Evolutionary conservation across 1,284 basidiomycete genomes (phyloP), one percentile per base, ranked within the genome.

Genomic region (Cutaneotrichosporon cutaneum): DNA sequence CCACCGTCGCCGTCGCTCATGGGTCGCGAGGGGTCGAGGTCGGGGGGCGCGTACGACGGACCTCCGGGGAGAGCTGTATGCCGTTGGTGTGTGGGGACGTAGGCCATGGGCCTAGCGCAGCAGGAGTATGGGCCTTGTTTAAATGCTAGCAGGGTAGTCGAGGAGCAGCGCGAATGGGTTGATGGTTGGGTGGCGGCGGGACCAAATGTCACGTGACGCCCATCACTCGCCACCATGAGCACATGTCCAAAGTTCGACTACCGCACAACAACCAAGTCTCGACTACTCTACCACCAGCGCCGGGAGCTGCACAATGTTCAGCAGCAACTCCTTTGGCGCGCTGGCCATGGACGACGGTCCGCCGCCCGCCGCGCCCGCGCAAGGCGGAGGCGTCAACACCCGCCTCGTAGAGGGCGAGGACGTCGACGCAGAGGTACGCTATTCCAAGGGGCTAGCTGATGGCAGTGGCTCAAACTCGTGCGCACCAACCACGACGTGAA

Each of bases 401-500:
- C 55, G 59, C 44, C 61, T 68, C 14, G 48, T 69, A 16, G 74
- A 78, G 53, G 76, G 76, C 32, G 75, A 76, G 21, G 77, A 78
- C 47, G 54, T 72, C 1, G 77, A 78, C 54, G 71, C 68, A 4
- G 75, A 78, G 32, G 75, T 77, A 58, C 68, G 73, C 65, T 13
- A 16, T 26, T 13, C 11, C 9, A 13, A 14, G 26, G 6, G 18
- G 22, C 14, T 27, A 32, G 35, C 55, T 62, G 33, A 63, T 60
- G 4, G 7, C 66, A 81, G 79, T 80, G 78, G 78, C 65, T 81
- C n/a, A 64, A 69, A 50, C 72, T 80, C 9, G 68, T 74, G 64
- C 78, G 76, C 62, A 74, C 77, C 3, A 77, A 77, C 45, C 68
- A 76, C 51, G 80, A 80, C 65, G 74, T 77, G n/a, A 69, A 74